These are phyloP conservation scores for Phytophthora cryptogea DNA, from an alignment of 352 stramenopile genomes.

Conservation along the genomic window DNA sequence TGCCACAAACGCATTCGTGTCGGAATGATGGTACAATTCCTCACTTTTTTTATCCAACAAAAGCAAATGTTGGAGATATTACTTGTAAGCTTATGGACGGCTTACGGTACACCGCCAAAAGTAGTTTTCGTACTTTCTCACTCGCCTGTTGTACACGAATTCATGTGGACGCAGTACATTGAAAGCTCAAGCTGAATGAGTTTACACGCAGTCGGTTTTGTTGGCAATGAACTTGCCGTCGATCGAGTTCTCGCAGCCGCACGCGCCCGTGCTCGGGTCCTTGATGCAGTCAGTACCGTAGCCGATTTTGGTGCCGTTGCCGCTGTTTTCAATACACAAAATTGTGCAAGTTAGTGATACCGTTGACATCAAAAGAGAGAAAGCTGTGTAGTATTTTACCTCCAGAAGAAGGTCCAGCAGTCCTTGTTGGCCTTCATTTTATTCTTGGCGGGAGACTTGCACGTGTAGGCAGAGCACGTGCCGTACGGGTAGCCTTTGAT, in stretches of 20 bases:
- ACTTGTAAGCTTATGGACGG: not conserved
- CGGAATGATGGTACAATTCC: not conserved
- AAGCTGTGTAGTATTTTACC: slow-evolving; percentile 10
- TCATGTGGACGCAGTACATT: slow-evolving; percentile 6
- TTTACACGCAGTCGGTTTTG: slow-evolving; percentile 32
- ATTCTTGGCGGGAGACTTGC: slow-evolving; percentile 1
- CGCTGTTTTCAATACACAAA: slow-evolving; percentile 17
- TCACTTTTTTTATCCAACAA: not conserved
- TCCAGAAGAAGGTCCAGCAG: slow-evolving; percentile 48
- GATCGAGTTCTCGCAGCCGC: slow-evolving; percentile 38
- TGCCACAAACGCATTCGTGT: not conserved
- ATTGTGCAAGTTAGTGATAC: slow-evolving; percentile 4
- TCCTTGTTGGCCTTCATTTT: slow-evolving; percentile 28
- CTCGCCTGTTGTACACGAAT: not conserved
- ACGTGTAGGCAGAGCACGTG: slow-evolving; percentile 36
- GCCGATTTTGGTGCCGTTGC: slow-evolving; percentile 16
- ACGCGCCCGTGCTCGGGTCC: slow-evolving; percentile 24
- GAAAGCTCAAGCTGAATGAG: not conserved
- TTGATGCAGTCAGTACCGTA: slow-evolving; percentile 38
- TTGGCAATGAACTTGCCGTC: slow-evolving; percentile 33
- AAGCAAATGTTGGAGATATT: not conserved
- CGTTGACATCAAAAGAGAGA: too few relatives aligned
- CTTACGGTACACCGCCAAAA: too few relatives aligned
- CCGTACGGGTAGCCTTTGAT: slow-evolving; percentile 41
- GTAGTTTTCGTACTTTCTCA: too few relatives aligned